Evolutionary conservation across 768 basidiomycete genomes (phyloP).

Genomic region (Macrocybe gigantea): DNA sequence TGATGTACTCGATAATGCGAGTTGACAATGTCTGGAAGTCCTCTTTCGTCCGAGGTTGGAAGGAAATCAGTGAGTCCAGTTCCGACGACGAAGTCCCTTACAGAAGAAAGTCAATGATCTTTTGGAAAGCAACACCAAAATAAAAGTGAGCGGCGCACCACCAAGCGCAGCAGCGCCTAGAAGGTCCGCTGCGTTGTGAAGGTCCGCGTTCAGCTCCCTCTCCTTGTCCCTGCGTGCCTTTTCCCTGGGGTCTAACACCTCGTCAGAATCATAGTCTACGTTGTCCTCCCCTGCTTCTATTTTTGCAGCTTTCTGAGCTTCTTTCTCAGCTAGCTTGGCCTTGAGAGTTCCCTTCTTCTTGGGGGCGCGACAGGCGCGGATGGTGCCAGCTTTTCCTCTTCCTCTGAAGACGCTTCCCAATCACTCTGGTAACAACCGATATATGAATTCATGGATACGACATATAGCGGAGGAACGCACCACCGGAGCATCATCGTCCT

Average conservation of each 20-base stretch:
- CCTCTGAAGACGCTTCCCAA: conserved; percentile 87
- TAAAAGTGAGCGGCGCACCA: conserved; percentile 32
- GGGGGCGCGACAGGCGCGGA: conserved; percentile 54
- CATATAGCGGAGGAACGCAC: conserved; percentile 39
- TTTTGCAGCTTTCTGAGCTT: conserved; percentile 59
- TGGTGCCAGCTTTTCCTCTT: conserved; percentile 46
- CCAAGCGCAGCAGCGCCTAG: conserved; percentile 66
- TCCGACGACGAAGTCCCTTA: conserved; percentile 64
- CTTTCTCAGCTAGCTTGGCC: conserved; percentile 89
- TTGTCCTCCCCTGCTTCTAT: conserved; percentile 35
- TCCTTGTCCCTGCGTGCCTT: conserved; percentile 76
- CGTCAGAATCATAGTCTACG: conserved; percentile 62
- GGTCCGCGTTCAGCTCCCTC: conserved; percentile 80
- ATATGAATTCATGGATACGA: conserved; percentile 6
- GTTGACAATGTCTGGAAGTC: conserved; percentile 77
- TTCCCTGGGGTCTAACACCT: conserved; percentile 73
- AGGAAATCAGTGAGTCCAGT: conserved; percentile 66
- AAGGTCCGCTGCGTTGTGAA: conserved; percentile 77
- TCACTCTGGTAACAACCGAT: conserved; percentile 58
- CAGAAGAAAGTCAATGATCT: background rate
- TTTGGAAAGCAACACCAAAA: background rate
- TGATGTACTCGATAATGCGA: conserved; percentile 65
- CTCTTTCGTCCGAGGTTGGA: conserved; percentile 82
- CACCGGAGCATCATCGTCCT: conserved; percentile 72
- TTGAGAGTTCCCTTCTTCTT: conserved; percentile 94